Evolutionary conservation across 495 filamentous ascomycete genomes (phyloP).

Genomic region (Xanthoparmelia taractica): DNA sequence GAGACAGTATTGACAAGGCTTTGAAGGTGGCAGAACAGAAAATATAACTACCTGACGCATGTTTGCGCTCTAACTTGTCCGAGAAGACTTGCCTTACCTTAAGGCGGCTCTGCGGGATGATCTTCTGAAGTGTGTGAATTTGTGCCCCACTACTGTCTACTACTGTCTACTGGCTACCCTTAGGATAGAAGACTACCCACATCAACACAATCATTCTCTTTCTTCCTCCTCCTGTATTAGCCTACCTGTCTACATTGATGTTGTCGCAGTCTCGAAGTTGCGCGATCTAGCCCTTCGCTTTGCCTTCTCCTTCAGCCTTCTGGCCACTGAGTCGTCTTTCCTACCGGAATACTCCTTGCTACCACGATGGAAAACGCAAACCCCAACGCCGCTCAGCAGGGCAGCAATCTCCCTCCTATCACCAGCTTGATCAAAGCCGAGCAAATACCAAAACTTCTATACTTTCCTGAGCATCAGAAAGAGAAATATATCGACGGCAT

Average conservation of each 20-base stretch:
- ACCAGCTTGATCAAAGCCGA: constrained; percentile 41
- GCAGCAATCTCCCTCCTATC: constrained; percentile 6
- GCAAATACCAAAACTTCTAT: constrained; percentile 44
- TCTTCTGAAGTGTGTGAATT: not conserved
- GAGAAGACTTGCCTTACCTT: not conserved
- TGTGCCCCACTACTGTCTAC: not conserved
- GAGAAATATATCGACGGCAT: constrained; percentile 59
- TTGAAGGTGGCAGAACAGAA: not conserved
- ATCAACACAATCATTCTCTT: not conserved
- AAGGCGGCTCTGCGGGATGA: constrained; percentile 1
- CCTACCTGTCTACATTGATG: not conserved
- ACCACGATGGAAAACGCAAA: constrained; percentile 9
- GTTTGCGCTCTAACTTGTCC: too few relatives aligned
- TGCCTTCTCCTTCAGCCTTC: not conserved
- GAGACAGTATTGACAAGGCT: not conserved
- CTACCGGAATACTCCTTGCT: not conserved
- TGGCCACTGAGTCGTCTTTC: not conserved
- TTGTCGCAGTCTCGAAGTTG: not conserved
- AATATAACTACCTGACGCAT: too few relatives aligned
- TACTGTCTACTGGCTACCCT: too few relatives aligned
- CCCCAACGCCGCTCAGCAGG: not conserved
- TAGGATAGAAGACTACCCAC: too few relatives aligned
- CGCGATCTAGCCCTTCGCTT: not conserved
- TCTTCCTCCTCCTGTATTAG: not conserved
- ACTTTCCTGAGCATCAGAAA: constrained; percentile 53